phyloP scores from a whole-genome alignment of 225 moss, liverwort and hornwort genomes.

The Bryoerythrophyllum caledonicum region DNA sequence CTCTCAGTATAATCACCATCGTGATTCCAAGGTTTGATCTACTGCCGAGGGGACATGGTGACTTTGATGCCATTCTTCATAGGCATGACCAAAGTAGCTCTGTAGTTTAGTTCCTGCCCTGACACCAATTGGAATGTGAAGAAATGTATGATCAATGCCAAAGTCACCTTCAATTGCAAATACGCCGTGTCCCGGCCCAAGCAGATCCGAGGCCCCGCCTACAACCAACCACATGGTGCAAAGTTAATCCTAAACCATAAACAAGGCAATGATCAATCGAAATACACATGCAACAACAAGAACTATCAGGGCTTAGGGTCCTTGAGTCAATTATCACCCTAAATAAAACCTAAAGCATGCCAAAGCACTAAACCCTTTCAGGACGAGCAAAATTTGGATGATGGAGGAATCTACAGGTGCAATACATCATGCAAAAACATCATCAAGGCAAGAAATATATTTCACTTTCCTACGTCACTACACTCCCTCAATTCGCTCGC shows the following conservation, averaged over 20 bases:
- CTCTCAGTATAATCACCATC: neutral
- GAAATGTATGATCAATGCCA: conserved; percentile 57
- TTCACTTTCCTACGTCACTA: too few relatives aligned
- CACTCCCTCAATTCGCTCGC: too few relatives aligned
- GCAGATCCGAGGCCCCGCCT: conserved; percentile 84
- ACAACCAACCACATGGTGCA: conserved; percentile 14
- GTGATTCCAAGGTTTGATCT: neutral
- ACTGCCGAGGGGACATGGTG: conserved; percentile 29
- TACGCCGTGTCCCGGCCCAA: conserved; percentile 78
- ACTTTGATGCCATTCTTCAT: conserved; percentile 43
- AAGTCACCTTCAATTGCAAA: conserved; percentile 71
- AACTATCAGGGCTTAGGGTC: too few relatives aligned
- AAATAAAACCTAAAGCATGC: too few relatives aligned
- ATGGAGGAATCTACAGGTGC: too few relatives aligned
- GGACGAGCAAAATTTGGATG: too few relatives aligned
- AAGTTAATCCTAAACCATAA: neutral
- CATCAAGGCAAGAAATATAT: too few relatives aligned
- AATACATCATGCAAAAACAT: too few relatives aligned
- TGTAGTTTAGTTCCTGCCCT: conserved; percentile 40
- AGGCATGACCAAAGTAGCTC: conserved; percentile 20
- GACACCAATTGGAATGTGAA: conserved; percentile 61
- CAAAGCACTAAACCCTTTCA: too few relatives aligned
- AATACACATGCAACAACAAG: accelerated
- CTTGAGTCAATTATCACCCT: neutral
- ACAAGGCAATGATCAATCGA: too few relatives aligned